phyloP scores from a whole-genome alignment of 192 early-diverging fungal species.

The Mortierella claussenii region DNA sequence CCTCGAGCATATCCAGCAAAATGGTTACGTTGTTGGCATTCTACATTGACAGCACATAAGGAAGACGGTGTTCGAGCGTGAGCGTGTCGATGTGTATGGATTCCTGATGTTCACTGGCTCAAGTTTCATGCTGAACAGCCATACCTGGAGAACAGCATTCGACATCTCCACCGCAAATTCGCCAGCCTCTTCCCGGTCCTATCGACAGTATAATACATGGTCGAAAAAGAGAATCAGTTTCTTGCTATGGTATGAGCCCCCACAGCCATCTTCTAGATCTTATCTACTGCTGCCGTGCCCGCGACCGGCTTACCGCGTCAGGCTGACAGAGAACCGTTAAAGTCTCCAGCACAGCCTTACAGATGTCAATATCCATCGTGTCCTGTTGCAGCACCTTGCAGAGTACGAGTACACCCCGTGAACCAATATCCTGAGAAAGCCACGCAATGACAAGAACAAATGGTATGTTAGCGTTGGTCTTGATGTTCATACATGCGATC shows the following conservation, averaged over 20 bases:
- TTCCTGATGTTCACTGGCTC: too few species aligned
- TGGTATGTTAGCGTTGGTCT: neutral
- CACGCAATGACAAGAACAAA: neutral
- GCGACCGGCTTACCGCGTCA: slow-evolving; percentile 48
- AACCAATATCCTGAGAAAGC: slow-evolving; percentile 82
- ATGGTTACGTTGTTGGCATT: slow-evolving; percentile 77
- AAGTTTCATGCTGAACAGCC: neutral
- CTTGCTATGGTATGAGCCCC: too few species aligned
- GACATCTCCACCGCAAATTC: slow-evolving; percentile 38
- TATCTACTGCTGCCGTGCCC: too few species aligned
- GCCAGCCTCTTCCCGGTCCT: slow-evolving; percentile 34
- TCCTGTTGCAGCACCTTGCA: slow-evolving; percentile 82
- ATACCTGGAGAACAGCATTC: slow-evolving; percentile 26
- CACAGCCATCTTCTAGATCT: neutral
- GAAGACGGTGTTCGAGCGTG: too few species aligned
- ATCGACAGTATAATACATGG: neutral
- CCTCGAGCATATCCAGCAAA: slow-evolving; percentile 88
- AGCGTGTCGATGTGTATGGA: too few species aligned
- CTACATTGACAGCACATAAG: slow-evolving; percentile 24
- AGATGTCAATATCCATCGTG: slow-evolving; percentile 85
- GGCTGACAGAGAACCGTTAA: slow-evolving; percentile 79
- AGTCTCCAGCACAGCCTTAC: slow-evolving; percentile 90
- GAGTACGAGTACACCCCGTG: slow-evolving; percentile 77
- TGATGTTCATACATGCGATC: neutral
- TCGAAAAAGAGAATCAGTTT: neutral